A percentile compares a stretch with the other conserved stretches of the same genome.
These are phyloP conservation scores for Leucosporidium scottii DNA, from an alignment of 768 basidiomycete species.

Conservation along the genomic window DNA sequence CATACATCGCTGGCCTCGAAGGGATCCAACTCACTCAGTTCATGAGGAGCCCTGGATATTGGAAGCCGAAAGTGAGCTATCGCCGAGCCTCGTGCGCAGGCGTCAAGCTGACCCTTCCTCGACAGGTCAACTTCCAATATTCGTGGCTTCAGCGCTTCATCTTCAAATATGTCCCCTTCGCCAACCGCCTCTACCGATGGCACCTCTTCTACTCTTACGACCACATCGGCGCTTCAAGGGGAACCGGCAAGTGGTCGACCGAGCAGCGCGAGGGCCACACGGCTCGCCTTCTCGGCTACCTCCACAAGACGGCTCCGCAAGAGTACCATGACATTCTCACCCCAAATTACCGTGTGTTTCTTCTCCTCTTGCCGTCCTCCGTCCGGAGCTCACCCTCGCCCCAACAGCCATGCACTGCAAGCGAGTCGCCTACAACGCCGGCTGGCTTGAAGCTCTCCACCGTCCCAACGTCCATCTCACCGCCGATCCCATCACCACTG, in stretches of 20 bases:
- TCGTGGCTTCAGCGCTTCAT: constrained; percentile 5
- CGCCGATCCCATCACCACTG: constrained; percentile 10
- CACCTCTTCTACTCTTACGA: constrained; percentile 30
- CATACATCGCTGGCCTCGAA: constrained; percentile 34
- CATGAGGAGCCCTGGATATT: neutral
- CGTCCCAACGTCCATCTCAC: constrained; percentile 51
- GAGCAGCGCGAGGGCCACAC: neutral
- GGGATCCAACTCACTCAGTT: constrained; percentile 46
- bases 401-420: constrained; percentile 37
- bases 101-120: neutral
- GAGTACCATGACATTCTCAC: constrained; percentile 49
- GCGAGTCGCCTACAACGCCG: constrained; percentile 56
- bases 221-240: constrained; percentile 13
- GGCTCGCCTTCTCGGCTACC: constrained; percentile 14
- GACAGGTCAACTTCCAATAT: constrained; percentile 24
- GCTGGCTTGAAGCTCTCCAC: constrained; percentile 53
- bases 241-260: neutral
- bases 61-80: neutral
- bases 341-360: constrained; percentile 46
- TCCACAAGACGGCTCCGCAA: constrained; percentile 47
- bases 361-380: too few species aligned
- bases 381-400: neutral
- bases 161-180: constrained; percentile 26
- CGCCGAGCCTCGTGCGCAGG: neutral
- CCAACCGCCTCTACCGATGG: constrained; percentile 24